phyloP scores from a whole-genome alignment of 176 grass and related monocot genomes.

The Oryza meyeriana region DNA sequence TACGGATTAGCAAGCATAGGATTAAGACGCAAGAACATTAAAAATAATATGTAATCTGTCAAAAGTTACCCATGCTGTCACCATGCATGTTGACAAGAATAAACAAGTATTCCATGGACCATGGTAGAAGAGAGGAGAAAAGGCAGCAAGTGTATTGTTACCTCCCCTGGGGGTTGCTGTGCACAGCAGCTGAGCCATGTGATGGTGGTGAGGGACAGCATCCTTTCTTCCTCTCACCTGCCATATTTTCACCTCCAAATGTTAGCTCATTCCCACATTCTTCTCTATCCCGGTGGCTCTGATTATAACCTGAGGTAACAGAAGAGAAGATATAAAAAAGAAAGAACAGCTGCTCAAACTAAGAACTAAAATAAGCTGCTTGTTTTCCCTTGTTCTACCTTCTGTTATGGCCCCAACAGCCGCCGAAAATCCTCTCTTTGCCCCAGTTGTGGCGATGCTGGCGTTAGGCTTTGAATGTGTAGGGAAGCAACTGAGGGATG shows the following conservation, averaged over 20 bases:
- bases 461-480: conserved; percentile 35
- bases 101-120: conserved; percentile 9
- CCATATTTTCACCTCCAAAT: conserved; percentile 42
- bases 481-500: conserved; percentile 46
- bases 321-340: not conserved
- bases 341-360: not conserved
- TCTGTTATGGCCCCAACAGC: conserved; percentile 39
- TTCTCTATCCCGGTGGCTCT: conserved; percentile 21
- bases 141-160: conserved; percentile 26
- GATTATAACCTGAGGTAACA: conserved; percentile 42
- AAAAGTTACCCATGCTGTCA: not conserved
- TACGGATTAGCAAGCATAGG: not conserved
- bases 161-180: conserved; percentile 38
- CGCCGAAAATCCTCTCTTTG: conserved; percentile 58
- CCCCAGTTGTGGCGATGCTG: conserved; percentile 24
- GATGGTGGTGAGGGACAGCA: conserved; percentile 40
- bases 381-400: conserved; percentile 38
- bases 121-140: conserved; percentile 19
- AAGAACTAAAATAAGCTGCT: not conserved
- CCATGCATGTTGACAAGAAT: conserved; percentile 31
- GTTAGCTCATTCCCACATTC: conserved; percentile 46
- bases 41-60: conserved; percentile 1
- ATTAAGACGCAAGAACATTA: not conserved
- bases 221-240: conserved; percentile 59
- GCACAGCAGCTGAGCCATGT: conserved; percentile 34